Evolutionary conservation across 192 early-diverging fungal species (phyloP).

Genomic region (Coemansia sp.): DNA sequence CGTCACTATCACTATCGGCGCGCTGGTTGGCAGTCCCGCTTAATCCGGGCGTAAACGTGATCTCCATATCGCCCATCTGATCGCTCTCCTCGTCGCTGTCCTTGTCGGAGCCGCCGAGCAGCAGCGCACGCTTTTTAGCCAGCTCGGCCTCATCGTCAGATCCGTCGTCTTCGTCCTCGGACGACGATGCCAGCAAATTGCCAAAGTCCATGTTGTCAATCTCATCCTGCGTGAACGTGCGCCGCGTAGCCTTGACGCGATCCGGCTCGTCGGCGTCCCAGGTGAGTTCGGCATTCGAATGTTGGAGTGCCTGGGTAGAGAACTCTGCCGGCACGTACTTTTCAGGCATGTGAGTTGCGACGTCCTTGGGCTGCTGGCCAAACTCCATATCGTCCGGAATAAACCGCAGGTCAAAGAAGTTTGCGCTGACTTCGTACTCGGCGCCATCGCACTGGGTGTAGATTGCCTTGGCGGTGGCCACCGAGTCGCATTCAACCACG

Average conservation of each 20-base stretch:
- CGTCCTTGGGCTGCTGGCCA: constrained; percentile 66
- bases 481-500: constrained; percentile 86
- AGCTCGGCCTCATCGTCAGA: constrained; percentile 54
- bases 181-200: constrained; percentile 75
- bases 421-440: constrained; percentile 86
- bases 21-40: constrained; percentile 59
- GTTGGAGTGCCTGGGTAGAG: constrained; percentile 77
- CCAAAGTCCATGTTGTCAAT: constrained; percentile 89
- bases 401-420: constrained; percentile 92
- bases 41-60: constrained; percentile 91
- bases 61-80: constrained; percentile 78
- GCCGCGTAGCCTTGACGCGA: constrained; percentile 70
- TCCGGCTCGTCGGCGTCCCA: constrained; percentile 95
- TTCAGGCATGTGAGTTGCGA: constrained; percentile 58
- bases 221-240: constrained; percentile 84
- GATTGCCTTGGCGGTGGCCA: constrained; percentile 76
- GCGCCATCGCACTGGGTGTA: constrained; percentile 82
- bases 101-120: constrained; percentile 20
- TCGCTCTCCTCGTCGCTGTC: constrained; percentile 49
- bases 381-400: constrained; percentile 89
- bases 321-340: constrained; percentile 68
- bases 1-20: constrained; percentile 56
- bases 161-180: constrained; percentile 42
- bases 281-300: constrained; percentile 88
- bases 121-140: constrained; percentile 41